phyloP scores from a whole-genome alignment of 148 eudicot species.

The Chenopodium formosanum region DNA sequence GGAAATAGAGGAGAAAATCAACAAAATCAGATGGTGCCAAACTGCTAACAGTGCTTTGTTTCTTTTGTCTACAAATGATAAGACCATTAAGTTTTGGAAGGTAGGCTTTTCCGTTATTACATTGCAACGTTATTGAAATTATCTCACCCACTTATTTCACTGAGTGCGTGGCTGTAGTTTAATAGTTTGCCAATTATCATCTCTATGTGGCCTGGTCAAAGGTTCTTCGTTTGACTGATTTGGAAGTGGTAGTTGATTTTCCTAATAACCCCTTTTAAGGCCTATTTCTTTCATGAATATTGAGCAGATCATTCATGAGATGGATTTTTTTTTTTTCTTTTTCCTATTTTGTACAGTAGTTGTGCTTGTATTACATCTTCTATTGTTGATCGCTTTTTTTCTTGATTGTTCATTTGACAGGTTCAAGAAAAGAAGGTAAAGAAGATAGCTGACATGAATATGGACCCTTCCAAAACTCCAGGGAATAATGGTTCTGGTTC shows the following conservation, averaged over 20 bases:
- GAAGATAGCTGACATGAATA: slow-evolving; percentile 64
- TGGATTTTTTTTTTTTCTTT: background rate
- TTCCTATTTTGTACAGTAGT: background rate
- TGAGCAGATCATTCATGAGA: background rate
- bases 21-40: slow-evolving; percentile 98
- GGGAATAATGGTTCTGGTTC: slow-evolving; percentile 55
- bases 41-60: slow-evolving; percentile 86
- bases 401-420: slow-evolving; percentile 33
- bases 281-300: background rate
- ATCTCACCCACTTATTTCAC: background rate
- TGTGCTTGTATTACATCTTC: background rate
- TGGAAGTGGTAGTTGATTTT: background rate
- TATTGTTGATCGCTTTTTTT: slow-evolving; percentile 22
- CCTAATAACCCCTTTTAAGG: background rate
- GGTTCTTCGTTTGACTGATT: background rate
- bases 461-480: slow-evolving; percentile 46
- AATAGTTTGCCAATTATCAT: background rate
- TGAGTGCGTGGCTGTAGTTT: background rate
- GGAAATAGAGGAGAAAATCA: slow-evolving; percentile 99
- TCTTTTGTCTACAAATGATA: slow-evolving; percentile 95
- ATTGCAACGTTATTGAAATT: background rate
- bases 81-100: slow-evolving; percentile 98
- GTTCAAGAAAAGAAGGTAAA: slow-evolving; percentile 81
- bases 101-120: slow-evolving; percentile 32
- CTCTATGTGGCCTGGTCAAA: background rate